Percentiles rank a stretch among this genome's conserved stretches.
Conservation (phyloP, 495 filamentous ascomycete genomes). For the Chaetomium fimeti region DNA sequence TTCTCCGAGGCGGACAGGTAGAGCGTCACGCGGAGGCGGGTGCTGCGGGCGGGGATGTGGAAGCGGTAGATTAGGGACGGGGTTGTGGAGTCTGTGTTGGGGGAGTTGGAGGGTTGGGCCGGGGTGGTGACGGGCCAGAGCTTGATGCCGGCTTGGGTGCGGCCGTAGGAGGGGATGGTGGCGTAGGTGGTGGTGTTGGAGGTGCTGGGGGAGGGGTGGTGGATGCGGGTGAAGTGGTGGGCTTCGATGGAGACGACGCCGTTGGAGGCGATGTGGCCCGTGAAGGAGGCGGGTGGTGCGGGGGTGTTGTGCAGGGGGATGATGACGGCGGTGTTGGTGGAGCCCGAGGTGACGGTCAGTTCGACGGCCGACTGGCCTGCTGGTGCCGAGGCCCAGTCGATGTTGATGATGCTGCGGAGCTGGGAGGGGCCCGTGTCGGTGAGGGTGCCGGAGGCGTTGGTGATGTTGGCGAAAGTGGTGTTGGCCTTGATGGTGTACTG, state of each 20-base stretch:
- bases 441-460: constrained; percentile 46
- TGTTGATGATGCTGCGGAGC: constrained; percentile 47
- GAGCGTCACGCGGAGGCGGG: constrained; percentile 47
- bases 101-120: constrained; percentile 21
- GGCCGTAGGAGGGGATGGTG: constrained; percentile 49
- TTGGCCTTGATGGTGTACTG: constrained; percentile 50
- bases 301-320: constrained; percentile 52
- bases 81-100: constrained; percentile 45
- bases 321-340: constrained; percentile 44
- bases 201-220: constrained; percentile 38
- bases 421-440: constrained; percentile 34
- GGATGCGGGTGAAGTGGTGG: constrained; percentile 48
- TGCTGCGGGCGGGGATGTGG: constrained; percentile 54
- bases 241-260: constrained; percentile 56
- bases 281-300: constrained; percentile 48
- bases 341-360: constrained; percentile 43
- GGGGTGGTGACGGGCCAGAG: constrained; percentile 28
- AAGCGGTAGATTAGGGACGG: constrained; percentile 55
- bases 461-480: constrained; percentile 51
- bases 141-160: constrained; percentile 54
- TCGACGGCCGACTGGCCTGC: constrained; percentile 42
- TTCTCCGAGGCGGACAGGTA: constrained; percentile 57
- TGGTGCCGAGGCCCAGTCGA: constrained; percentile 55
- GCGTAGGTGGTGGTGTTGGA: constrained; percentile 40
- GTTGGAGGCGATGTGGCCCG: constrained; percentile 57